Evolutionary conservation across 1,139 yeast species (phyloP), one percentile per base, ranked within the genome.

Genomic region (Yamadazyma epiphylla): DNA sequence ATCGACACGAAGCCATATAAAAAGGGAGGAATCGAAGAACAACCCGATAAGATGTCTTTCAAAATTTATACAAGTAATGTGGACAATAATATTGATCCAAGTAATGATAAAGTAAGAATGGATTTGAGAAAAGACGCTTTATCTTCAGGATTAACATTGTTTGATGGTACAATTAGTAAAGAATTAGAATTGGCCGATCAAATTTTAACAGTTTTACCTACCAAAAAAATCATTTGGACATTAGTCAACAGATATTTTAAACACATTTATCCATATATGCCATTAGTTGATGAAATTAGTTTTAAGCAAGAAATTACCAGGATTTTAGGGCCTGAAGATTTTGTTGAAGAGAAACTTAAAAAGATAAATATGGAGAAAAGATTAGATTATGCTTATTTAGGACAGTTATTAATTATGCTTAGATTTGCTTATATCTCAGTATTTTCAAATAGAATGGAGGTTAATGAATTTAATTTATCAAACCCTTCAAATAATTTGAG

Each of bases 241-340:
- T 55, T 70, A 4, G 49, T 73, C 12, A 61, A 66, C 20, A 51
- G 71, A 25, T 76, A 62, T 42, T 75, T 74, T 45, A 46, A 46
- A 2, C 51, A 58, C 17, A 60, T 73, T 8, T 17, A 72, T 39
- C 72, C 76, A 0, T 64, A 65, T 29, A 48, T 64, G 40, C 80
- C 82, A 5, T 62, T 62, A 33, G 29, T 76, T 11, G 78, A 74
- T 36, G 77, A 77, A 43, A 41, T 28, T 7, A 41, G 43, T 2
- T 52, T 59, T 27, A 47, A 46, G 28, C 26, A 28, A n/a, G 52
- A 55, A 25, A 32, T 59, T 5, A 36, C 48, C 2, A 42, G 50
- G 25, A 44, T 62, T 6, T 42, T 63, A 13, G 69, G 68, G 1
- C 46, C 52, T 1, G 53, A 49, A 24, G 42, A 44, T 8, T 39